Base-by-base conservation (phyloP, 2,329 filamentous ascomycete genomes). In the Alternaria postmessia region DNA sequence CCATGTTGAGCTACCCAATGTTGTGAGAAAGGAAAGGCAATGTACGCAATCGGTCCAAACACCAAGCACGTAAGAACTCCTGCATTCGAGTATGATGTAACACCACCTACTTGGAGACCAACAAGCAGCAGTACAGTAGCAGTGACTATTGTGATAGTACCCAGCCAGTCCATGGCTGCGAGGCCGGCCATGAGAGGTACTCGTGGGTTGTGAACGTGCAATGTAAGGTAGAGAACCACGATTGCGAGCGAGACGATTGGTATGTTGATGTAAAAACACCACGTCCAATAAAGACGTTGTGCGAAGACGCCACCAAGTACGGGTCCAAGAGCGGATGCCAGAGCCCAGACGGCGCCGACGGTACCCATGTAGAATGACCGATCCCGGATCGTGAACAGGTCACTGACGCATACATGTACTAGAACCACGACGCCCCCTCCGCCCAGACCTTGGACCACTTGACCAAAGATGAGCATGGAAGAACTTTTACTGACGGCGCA, bases 11-110 rank as follows among this genome's bases (percentile, higher is more conserved):
- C 81, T 79, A 18, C 88, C 88, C 84, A 83, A 78, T 84, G 85
- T 77, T 93, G 90, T 56, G 86, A 85, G 53, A 87, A 70, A 18
- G 89, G 73, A 67, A 92, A 87, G 0, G 82, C 57, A 20, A 80
- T 61, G 11, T 80, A 81, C 63, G 81, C 78, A 1, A 83, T 41
- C 4, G 71, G 65, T 0, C 85, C 85, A 46, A 86, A 78, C 0
- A 85, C 71, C 16, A 87, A 78, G 22, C 87, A 73, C 51, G 78
- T 81, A 36, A 87, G 82, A 5, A 87, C 83, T 24, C 82, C 81
- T 0, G 84, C 75, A 0, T 79, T 81, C 39, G 68, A 68, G 81
- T 84, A 87, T 0, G 83, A 78, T 0, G 77, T 75, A 28, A 74
- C 76, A 16, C 84, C 83, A 8, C 85, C 85, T 41, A 85, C 81